Evolutionary conservation across 2,329 filamentous ascomycete species (phyloP).

Genomic region (Fusarium humuli): DNA sequence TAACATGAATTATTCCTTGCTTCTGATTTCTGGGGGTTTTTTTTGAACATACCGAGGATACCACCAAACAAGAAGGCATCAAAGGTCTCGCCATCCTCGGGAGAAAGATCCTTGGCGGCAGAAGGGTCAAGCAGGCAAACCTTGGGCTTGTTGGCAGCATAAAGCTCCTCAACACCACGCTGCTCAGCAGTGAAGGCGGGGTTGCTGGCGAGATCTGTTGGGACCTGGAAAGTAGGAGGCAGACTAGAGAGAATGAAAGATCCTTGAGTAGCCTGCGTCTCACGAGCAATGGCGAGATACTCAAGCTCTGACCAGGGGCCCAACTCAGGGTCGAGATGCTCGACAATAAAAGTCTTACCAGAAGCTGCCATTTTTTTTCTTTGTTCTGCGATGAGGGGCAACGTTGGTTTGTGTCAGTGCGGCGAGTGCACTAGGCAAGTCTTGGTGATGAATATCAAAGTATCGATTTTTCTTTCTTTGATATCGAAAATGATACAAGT

Average conservation of each 20-base stretch:
- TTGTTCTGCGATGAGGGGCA: conserved; percentile 29
- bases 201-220: conserved; percentile 64
- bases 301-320: conserved; percentile 95
- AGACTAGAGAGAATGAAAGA: conserved; percentile 87
- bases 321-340: conserved; percentile 95
- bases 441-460: conserved; percentile 14
- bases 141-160: conserved; percentile 75
- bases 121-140: conserved; percentile 93
- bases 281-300: conserved; percentile 86
- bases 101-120: conserved; percentile 82
- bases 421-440: conserved; percentile 17
- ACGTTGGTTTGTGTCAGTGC: conserved; percentile 10
- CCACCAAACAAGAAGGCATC: conserved; percentile 96
- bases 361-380: conserved; percentile 54
- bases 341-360: conserved; percentile 87
- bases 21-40: background rate
- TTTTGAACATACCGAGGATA: conserved; percentile 77
- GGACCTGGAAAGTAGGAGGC: conserved; percentile 74
- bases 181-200: conserved; percentile 78
- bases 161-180: conserved; percentile 85
- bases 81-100: conserved; percentile 84
- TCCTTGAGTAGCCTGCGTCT: conserved; percentile 75
- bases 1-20: conserved; percentile 11
- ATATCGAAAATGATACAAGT: conserved; percentile 6
- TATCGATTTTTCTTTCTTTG: conserved; percentile 4